Conservation (phyloP, 768 basidiomycete genomes). For the Neoboletus subvelutipes region DNA sequence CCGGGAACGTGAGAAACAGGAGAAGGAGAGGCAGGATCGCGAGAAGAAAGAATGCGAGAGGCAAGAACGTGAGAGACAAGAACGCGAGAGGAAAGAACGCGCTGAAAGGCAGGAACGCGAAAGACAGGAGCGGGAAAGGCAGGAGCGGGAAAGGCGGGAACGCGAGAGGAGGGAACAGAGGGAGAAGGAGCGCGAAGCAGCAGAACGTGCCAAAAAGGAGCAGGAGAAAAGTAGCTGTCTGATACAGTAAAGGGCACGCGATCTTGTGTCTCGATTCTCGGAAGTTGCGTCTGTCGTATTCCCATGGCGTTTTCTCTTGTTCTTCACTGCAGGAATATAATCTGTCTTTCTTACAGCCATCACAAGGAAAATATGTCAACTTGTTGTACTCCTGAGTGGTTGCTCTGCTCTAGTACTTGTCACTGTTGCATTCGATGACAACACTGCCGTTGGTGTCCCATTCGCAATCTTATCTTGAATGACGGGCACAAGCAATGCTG, state of each 20-base stretch:
- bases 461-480: no score
- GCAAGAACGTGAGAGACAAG: background rate
- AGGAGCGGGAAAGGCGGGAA: background rate
- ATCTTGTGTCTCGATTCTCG: background rate
- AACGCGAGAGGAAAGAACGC: background rate
- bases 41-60: background rate
- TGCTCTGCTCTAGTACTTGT: no score
- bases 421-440: no score
- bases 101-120: background rate
- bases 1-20: background rate
- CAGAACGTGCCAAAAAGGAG: background rate
- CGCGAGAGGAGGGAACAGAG: background rate
- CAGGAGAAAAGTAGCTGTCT: background rate
- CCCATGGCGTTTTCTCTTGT: background rate
- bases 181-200: background rate
- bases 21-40: background rate
- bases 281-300: background rate
- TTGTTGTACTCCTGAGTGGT: no score
- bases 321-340: background rate
- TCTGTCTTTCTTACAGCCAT: background rate
- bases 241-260: conserved; percentile 6
- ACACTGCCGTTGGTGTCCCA: no score
- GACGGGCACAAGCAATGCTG: no score
- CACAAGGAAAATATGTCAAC: no score
- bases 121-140: background rate